These are phyloP conservation scores for Madurella mycetomatis DNA, from an alignment of 2,329 filamentous ascomycete genomes.

Conservation along the genomic window DNA sequence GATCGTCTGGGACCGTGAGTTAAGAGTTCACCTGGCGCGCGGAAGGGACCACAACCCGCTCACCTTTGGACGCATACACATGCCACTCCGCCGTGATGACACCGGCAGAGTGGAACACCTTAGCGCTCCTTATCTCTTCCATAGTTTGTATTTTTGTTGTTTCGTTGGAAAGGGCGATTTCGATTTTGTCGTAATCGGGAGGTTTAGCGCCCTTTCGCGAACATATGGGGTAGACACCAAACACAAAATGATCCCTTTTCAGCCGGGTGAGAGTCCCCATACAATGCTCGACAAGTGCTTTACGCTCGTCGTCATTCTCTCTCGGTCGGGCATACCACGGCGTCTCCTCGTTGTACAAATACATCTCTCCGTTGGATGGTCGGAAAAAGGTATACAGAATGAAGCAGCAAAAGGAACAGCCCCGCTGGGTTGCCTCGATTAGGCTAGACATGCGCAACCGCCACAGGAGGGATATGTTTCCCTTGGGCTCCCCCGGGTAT, in stretches of 20 bases:
- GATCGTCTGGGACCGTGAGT: constrained; percentile 1
- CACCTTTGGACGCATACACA: constrained; percentile 6
- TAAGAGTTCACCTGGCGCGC: background rate
- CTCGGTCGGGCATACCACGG: constrained; percentile 9
- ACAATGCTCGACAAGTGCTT: constrained; percentile 8
- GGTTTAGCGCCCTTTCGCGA: background rate
- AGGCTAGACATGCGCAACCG: constrained; percentile 3
- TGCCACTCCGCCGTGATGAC: background rate
- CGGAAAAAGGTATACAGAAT: constrained; percentile 9
- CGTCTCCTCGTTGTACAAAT: background rate
- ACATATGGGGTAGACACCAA: background rate
- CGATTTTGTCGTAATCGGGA: constrained; percentile 9
- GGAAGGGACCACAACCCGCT: background rate
- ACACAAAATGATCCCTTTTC: constrained; percentile 4
- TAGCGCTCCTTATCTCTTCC: background rate
- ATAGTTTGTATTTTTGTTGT: background rate
- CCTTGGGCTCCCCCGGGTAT: background rate
- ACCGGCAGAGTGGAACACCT: constrained; percentile 10
- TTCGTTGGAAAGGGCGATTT: background rate
- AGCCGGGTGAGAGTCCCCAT: constrained; percentile 8
- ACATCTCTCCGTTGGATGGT: background rate
- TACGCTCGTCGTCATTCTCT: constrained; percentile 2
- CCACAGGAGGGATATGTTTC: background rate
- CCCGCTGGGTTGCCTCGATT: constrained; percentile 8
- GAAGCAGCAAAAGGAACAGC: constrained; percentile 9